Conservation (phyloP, 345 rosid genomes). For the Salix caprea region DNA sequence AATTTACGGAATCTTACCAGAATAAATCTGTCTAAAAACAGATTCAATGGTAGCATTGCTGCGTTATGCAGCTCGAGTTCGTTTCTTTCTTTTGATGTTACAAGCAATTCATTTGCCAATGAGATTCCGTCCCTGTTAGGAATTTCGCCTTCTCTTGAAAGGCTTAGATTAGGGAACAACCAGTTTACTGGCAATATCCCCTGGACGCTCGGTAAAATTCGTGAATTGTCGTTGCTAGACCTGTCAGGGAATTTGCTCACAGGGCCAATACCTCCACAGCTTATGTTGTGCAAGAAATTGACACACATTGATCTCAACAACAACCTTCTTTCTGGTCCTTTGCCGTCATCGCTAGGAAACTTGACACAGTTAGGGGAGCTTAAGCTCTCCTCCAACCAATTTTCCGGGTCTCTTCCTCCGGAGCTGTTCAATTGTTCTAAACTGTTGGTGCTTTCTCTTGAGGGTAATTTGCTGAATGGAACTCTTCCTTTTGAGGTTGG, state of each 20-base stretch:
- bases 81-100: constrained; percentile 79
- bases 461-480: constrained; percentile 59
- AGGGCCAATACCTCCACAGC: constrained; percentile 62
- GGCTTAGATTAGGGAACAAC: constrained; percentile 78
- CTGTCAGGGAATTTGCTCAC: constrained; percentile 68
- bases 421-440: constrained; percentile 67
- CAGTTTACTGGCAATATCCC: constrained; percentile 72
- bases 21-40: constrained; percentile 72
- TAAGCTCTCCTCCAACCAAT: constrained; percentile 69
- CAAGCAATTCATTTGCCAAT: constrained; percentile 56
- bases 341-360: constrained; percentile 79
- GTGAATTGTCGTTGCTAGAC: constrained; percentile 57
- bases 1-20: constrained; percentile 71
- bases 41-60: constrained; percentile 63
- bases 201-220: constrained; percentile 70
- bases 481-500: constrained; percentile 56
- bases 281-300: constrained; percentile 64
- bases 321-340: constrained; percentile 60
- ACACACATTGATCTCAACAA: constrained; percentile 79
- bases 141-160: constrained; percentile 69
- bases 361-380: constrained; percentile 68
- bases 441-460: constrained; percentile 65
- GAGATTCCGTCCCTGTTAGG: constrained; percentile 71
- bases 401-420: constrained; percentile 56
- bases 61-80: constrained; percentile 58